Evolutionary conservation across 2,329 filamentous ascomycete genomes (phyloP).

Genomic region (Kalmusia sp.): DNA sequence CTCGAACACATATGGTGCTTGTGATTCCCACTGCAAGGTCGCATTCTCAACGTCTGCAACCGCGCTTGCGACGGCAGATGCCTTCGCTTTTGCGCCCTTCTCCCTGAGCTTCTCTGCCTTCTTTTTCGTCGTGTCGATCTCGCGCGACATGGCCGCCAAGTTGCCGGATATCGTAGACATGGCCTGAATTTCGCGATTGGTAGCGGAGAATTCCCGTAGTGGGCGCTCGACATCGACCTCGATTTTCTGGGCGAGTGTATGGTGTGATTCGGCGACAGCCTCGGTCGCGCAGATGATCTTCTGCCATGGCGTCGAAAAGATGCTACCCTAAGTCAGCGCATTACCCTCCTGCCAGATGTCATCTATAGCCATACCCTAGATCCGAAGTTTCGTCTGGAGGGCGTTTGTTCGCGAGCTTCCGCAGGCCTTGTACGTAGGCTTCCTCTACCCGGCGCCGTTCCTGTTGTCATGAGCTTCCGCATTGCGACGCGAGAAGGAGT

Average conservation of each 20-base stretch:
- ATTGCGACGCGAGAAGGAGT: conserved; percentile 6
- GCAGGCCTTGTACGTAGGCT: conserved; percentile 80
- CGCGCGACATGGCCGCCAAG: conserved; percentile 78
- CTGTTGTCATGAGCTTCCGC: conserved; percentile 57
- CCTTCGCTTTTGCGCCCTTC: conserved; percentile 78
- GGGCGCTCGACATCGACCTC: conserved; percentile 88
- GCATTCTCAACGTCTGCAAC: conserved; percentile 76
- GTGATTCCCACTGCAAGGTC: conserved; percentile 88
- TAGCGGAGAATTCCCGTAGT: conserved; percentile 75
- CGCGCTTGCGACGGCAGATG: conserved; percentile 79
- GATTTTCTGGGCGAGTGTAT: conserved; percentile 79
- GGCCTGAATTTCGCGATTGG: conserved; percentile 77
- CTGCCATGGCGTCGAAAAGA: conserved; percentile 91
- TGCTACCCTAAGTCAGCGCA: conserved; percentile 60
- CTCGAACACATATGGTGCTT: conserved; percentile 94
- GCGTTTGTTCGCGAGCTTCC: conserved; percentile 78
- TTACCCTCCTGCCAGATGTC: background rate
- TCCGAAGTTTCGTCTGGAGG: conserved; percentile 79
- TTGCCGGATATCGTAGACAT: conserved; percentile 85
- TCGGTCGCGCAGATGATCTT: conserved; percentile 83
- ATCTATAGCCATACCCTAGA: conserved; percentile 73
- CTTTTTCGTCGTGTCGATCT: conserved; percentile 83
- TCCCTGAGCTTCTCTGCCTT: conserved; percentile 83
- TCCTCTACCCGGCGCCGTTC: conserved; percentile 94
- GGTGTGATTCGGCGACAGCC: conserved; percentile 82